Evolutionary conservation across 495 filamentous ascomycete genomes (phyloP), one percentile per base, ranked within the genome.

Genomic region (Talaromyces thailandensis): DNA sequence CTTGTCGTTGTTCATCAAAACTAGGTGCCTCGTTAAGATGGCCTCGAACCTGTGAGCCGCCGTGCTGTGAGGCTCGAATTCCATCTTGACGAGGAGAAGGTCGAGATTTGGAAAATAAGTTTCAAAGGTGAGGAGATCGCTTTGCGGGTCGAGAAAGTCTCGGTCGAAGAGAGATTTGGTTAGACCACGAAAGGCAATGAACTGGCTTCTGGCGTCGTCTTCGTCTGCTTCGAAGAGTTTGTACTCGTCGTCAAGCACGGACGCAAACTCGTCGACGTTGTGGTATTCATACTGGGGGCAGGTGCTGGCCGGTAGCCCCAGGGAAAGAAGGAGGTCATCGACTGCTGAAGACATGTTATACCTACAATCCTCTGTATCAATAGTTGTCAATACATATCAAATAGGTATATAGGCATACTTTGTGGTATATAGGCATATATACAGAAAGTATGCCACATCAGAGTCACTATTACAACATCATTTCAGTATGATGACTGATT

Each of bases 11-110:
- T 61, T 61, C 58, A 50, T 50, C 4, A 6, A 23, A 50, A 18
- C 37, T 7, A 61, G 45, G 6, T 61, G n/a, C 16, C 9, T 4
- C n/a, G 9, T 50, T 14, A 61, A 11, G 4, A 61, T 48, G 14
- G 3, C 8, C 1, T 6, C 31, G 45, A 61, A 48, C 18, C 3
- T 32, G 1, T 9, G 5, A 9, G 32, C 28, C 2, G 58, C 58
- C 12, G 24, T 26, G 18, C 3, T 37, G 40, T 61, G 58, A 8
- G 37, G 21, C 40, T 45, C 21, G n/a, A 21, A 25, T 11, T 6
- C 26, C 58, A 61, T 61, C 51, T 61, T 61, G 12, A 61, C 37
- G 25, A 61, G 31, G 35, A 61, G 11, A 25, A 48, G 23, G 11
- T 48, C 16, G 11, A 61, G 45, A 14, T 16, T n/a, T 11, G 35